phyloP scores from a whole-genome alignment of 495 filamentous ascomycete species.

The Podospora didyma region DNA sequence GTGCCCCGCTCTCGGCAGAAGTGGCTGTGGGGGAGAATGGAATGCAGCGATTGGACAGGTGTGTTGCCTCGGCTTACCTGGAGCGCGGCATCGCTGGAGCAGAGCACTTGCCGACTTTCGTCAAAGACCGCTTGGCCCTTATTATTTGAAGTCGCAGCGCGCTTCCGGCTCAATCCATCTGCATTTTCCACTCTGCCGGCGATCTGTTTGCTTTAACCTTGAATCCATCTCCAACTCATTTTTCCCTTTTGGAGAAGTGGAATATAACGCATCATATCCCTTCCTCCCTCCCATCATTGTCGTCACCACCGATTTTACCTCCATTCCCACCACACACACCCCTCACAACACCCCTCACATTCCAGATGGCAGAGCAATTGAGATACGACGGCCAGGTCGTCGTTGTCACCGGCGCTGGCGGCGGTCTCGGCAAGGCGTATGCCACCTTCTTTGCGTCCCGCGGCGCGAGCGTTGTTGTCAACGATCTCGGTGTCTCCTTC shows the following conservation, averaged over 20 bases:
- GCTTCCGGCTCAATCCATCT: background rate
- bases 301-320: background rate
- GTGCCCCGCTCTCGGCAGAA: slow-evolving; percentile 7
- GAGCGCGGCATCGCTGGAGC: background rate
- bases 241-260: background rate
- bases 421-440: slow-evolving; percentile 91
- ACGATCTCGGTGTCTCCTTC: slow-evolving; percentile 92
- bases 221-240: background rate
- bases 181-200: background rate
- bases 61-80: slow-evolving; percentile 5
- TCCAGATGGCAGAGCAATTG: slow-evolving; percentile 68
- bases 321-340: slow-evolving; percentile 5
- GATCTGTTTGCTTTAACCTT: background rate
- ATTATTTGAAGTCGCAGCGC: background rate
- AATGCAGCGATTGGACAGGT: background rate
- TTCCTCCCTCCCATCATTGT: too few species aligned
- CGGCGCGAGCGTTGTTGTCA: slow-evolving; percentile 95
- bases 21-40: background rate
- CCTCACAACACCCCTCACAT: slow-evolving; percentile 20
- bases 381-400: slow-evolving; percentile 95
- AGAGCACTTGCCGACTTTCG: background rate
- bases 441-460: slow-evolving; percentile 86
- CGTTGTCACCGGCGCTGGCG: slow-evolving; percentile 94
- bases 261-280: background rate
- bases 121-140: background rate